Evolutionary conservation across 208 protist genomes (phyloP), one percentile per base, ranked within the genome.

Genomic region (Acanthamoeba lenticulata): DNA sequence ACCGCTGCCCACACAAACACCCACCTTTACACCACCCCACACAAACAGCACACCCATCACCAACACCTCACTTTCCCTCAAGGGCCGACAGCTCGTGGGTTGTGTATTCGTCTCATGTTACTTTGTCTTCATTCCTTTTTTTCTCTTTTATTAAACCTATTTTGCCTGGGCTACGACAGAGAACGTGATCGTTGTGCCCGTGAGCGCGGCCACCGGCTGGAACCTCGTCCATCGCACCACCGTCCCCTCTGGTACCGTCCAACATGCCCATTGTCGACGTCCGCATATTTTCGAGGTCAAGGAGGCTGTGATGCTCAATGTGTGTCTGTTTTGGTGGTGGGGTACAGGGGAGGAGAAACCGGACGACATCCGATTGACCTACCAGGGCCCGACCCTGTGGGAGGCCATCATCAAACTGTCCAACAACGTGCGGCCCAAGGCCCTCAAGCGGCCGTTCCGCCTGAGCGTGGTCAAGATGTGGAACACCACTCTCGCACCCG

Each of bases 401-500:
- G 72, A 83, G 72, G 72, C 72, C 42, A 83, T 83, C 72, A 13
- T 52, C 0, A 9, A 49, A 40, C 36, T 83, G 36, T 34, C 40
- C 21, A 40, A 0, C 40, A 83, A 83, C 38, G 49, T 40, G 40
- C 72, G 38, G 21, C 44, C 44, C 38, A 44, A 49, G 42, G 72
- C 34, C 4, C 40, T 13, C 72, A 49, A 83, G 72, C 44, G 27
- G 42, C 72, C 72, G 6, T 83, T 83, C 42, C 72, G 72, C 40
- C 17, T 83, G 72, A 83, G 72, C 72, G 72, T 83, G 21, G 42
- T 83, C 0, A 83, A 83, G 72, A 83, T 83, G 72, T 83, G 72
- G 72, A 83, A 83, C 42, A 83, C 72, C 72, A 83, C 72, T 5
- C 42, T 83, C 72, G 9, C 32, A 5, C 27, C 36, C 72, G 40